These are phyloP conservation scores for Apiospora kogelbergensis DNA, from an alignment of 2,329 filamentous ascomycete genomes.

Conservation along the genomic window DNA sequence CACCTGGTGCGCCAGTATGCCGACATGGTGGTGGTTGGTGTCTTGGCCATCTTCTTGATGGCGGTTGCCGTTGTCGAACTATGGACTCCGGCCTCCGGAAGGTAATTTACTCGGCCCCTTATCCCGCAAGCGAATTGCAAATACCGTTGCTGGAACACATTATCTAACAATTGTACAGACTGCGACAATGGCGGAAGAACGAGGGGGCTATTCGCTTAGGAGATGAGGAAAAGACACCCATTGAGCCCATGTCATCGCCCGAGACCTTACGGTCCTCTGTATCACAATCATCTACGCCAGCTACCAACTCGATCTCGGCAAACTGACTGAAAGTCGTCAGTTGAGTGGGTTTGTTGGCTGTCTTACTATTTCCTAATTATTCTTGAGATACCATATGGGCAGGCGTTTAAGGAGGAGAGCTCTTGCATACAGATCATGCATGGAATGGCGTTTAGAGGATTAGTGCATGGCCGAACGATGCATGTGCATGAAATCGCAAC, in stretches of 20 bases:
- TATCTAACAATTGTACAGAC: constrained; percentile 15
- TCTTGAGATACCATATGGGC: constrained; percentile 11
- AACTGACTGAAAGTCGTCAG: background rate
- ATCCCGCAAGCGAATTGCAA: background rate
- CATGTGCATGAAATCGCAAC: background rate
- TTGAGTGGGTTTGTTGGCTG: background rate
- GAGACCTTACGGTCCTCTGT: background rate
- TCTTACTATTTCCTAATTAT: background rate
- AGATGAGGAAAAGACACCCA: constrained; percentile 15
- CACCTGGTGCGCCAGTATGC: constrained; percentile 25
- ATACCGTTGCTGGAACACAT: background rate
- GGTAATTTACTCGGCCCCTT: constrained; percentile 21
- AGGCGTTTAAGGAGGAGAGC: background rate
- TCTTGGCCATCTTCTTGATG: constrained; percentile 21
- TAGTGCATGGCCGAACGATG: background rate
- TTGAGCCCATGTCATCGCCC: background rate
- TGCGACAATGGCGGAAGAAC: constrained; percentile 16
- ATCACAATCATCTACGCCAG: background rate
- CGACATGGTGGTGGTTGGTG: constrained; percentile 25
- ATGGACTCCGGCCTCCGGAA: constrained; percentile 21
- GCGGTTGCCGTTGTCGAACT: constrained; percentile 24
- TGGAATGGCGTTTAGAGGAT: background rate
- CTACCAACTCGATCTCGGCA: background rate
- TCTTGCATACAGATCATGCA: background rate
- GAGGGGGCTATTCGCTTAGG: constrained; percentile 25